Base-by-base conservation (phyloP, 164 flowering plant species). In the Piper betle region DNA sequence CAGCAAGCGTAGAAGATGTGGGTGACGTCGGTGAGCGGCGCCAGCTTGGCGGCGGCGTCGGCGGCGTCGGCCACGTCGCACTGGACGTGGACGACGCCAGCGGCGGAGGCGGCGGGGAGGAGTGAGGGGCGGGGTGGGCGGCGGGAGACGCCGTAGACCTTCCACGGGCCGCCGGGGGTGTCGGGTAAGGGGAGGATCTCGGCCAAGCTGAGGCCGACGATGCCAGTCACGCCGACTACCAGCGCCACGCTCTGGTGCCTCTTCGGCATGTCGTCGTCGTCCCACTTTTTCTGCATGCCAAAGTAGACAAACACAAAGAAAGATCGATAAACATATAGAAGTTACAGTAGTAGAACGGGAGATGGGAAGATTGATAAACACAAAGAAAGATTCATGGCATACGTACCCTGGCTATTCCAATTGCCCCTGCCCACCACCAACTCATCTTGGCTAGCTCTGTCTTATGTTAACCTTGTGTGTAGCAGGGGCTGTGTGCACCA, bases 151-250 rank as follows among this genome's bases (percentile, higher is more conserved):
- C 96, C 96, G 70, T 88, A 88, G 64, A 86, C 91, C 65, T 88
- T 88, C 96, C 96, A 88, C 1, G 89, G 93, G 41, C 93, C 93
- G 37, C 91, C 94, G 52, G 96, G 96, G 15, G 96, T 89, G 75
- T 84, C 89, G 19, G 87, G 40, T 33, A 85, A 81, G 0, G 91
- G 91, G 62, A 89, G 86, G 60, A 86, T 86, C 66, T 85, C 94
- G 38, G 89, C 89, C 19, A 89, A 76, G 69, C 89, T 83, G 77
- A 80, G 83, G 40, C 96, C 96, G 25, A 81, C 87, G 60, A 86
- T 82, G 37, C 96, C 96, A 0, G 96, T 89, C 0, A 85, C 86
- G 8, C 96, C 96, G 6, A 89, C 55, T 5, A 89, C 54, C 17
- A 89, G 75, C 0, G 68, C 96, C 39, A 86, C 94, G 69, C 84